Percentiles rank a stretch among this genome's conserved stretches.
These are phyloP conservation scores for Basidiobolus meristosporus DNA, from an alignment of 371 early-diverging fungal species.

Conservation along the genomic window DNA sequence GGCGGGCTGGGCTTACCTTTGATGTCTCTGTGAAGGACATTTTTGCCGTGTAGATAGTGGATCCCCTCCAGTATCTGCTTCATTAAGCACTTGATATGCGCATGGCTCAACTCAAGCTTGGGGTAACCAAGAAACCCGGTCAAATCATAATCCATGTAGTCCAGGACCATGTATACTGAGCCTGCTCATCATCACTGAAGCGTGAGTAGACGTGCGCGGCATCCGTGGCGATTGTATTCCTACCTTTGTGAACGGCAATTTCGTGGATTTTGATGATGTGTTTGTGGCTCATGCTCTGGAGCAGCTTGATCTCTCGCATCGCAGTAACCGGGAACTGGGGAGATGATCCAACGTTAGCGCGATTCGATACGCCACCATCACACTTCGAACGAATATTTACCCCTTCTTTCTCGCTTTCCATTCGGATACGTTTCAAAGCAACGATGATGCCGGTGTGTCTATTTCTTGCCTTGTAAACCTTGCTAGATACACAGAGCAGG, in stretches of 20 bases:
- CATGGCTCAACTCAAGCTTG: slow-evolving; percentile 38
- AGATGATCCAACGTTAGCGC: not conserved
- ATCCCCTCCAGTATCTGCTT: slow-evolving; percentile 77
- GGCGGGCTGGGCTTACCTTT: slow-evolving; percentile 32
- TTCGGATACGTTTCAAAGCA: slow-evolving; percentile 67
- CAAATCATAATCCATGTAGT: slow-evolving; percentile 94
- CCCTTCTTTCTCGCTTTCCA: slow-evolving; percentile 69
- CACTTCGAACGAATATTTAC: slow-evolving; percentile 11
- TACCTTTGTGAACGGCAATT: too few species aligned
- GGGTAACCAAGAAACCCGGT: slow-evolving; percentile 79
- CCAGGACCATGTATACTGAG: slow-evolving; percentile 86
- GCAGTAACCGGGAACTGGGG: slow-evolving; percentile 82
- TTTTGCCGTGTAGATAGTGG: slow-evolving; percentile 53
- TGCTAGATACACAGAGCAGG: slow-evolving; percentile 15
- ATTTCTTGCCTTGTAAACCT: slow-evolving; percentile 66
- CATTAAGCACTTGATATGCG: slow-evolving; percentile 72
- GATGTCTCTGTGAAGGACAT: slow-evolving; percentile 81
- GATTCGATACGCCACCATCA: not conserved
- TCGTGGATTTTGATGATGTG: slow-evolving; percentile 77
- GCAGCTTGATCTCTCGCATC: slow-evolving; percentile 74
- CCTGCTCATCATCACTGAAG: slow-evolving; percentile 8
- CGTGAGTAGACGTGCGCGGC: too few species aligned
- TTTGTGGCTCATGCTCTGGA: slow-evolving; percentile 53
- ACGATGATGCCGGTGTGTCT: slow-evolving; percentile 39
- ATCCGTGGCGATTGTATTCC: slow-evolving; percentile 19